Conservation (phyloP, 495 filamentous ascomycete genomes). For the Penicillium parvum region DNA sequence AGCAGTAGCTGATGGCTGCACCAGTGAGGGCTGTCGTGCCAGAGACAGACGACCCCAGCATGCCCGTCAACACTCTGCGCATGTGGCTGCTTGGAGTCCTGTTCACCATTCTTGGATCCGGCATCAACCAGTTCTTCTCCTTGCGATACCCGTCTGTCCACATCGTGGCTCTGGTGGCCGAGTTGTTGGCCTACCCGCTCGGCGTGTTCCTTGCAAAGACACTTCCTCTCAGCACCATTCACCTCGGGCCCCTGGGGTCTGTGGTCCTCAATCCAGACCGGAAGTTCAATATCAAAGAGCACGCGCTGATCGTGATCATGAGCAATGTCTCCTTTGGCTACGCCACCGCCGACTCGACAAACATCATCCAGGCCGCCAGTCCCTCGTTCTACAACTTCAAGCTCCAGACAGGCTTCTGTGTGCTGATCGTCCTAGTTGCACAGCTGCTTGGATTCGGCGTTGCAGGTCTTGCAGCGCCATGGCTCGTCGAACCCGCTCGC, state of each 20-base stretch:
- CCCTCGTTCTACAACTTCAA: slow-evolving; percentile 55
- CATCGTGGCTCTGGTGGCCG: slow-evolving; percentile 63
- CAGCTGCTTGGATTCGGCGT: slow-evolving; percentile 63
- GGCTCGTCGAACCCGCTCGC: slow-evolving; percentile 56
- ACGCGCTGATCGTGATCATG: slow-evolving; percentile 80
- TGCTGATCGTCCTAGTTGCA: slow-evolving; percentile 57
- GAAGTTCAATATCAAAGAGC: slow-evolving; percentile 77
- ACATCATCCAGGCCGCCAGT: slow-evolving; percentile 41
- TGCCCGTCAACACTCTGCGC: slow-evolving; percentile 53
- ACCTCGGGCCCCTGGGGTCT: slow-evolving; percentile 41
- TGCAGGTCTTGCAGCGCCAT: slow-evolving; percentile 57
- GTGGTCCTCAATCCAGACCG: slow-evolving; percentile 54
- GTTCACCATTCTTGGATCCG: slow-evolving; percentile 76
- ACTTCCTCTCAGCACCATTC: slow-evolving; percentile 44
- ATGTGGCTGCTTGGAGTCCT: slow-evolving; percentile 80
- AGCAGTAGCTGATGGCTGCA: neutral
- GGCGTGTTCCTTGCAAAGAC: slow-evolving; percentile 41
- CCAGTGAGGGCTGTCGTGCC: slow-evolving; percentile 32
- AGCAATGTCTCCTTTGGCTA: slow-evolving; percentile 85
- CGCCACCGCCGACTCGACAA: slow-evolving; percentile 40
- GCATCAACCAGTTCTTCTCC: slow-evolving; percentile 83
- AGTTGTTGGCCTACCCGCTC: slow-evolving; percentile 59
- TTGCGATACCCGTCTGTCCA: slow-evolving; percentile 81
- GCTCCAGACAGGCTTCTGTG: slow-evolving; percentile 55
- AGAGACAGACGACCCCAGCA: slow-evolving; percentile 38